Evolutionary conservation across 1,139 yeast genomes (phyloP).

Genomic region (Suhomyces atakaporum): DNA sequence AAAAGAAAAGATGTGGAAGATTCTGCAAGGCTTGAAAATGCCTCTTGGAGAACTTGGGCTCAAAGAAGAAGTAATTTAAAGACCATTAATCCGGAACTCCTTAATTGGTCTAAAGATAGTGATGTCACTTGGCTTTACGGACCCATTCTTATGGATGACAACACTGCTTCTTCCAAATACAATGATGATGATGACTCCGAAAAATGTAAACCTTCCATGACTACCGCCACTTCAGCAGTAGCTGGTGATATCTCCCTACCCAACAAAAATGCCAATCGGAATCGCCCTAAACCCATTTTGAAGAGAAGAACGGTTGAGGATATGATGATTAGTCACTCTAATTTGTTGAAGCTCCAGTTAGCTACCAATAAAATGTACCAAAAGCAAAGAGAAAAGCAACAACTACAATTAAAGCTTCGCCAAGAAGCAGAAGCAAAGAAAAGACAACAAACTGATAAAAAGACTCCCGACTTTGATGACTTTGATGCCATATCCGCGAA

Average conservation of each 20-base stretch:
- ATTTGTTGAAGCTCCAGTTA: slow-evolving; percentile 49
- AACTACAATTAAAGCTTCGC: slow-evolving; percentile 17
- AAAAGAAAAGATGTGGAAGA: slow-evolving; percentile 76
- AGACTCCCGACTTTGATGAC: slow-evolving; percentile 51
- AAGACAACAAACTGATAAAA: slow-evolving; percentile 13
- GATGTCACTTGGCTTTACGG: slow-evolving; percentile 87
- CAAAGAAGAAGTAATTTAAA: slow-evolving; percentile 65
- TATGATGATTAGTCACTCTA: slow-evolving; percentile 62
- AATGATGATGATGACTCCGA: slow-evolving; percentile 26
- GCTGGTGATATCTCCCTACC: slow-evolving; percentile 50
- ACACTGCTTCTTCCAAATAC: slow-evolving; percentile 12
- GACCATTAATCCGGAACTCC: slow-evolving; percentile 71
- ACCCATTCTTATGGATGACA: slow-evolving; percentile 59
- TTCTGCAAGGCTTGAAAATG: slow-evolving; percentile 70
- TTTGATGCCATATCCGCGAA: slow-evolving; percentile 60
- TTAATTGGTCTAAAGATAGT: slow-evolving; percentile 78
- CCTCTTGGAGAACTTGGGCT: slow-evolving; percentile 90
- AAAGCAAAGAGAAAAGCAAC: slow-evolving; percentile 28
- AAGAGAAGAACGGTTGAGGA: slow-evolving; percentile 82
- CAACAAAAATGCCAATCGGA: slow-evolving; percentile 23
- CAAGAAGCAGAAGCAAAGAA: slow-evolving; percentile 11
- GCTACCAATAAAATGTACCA: slow-evolving; percentile 41
- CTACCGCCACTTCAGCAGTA: slow-evolving; percentile 44
- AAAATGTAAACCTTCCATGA: slow-evolving; percentile 20
- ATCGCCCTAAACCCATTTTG: slow-evolving; percentile 68